Evolutionary conservation across 2,329 filamentous ascomycete genomes (phyloP).

Genomic region (Fonsecaea nubica): DNA sequence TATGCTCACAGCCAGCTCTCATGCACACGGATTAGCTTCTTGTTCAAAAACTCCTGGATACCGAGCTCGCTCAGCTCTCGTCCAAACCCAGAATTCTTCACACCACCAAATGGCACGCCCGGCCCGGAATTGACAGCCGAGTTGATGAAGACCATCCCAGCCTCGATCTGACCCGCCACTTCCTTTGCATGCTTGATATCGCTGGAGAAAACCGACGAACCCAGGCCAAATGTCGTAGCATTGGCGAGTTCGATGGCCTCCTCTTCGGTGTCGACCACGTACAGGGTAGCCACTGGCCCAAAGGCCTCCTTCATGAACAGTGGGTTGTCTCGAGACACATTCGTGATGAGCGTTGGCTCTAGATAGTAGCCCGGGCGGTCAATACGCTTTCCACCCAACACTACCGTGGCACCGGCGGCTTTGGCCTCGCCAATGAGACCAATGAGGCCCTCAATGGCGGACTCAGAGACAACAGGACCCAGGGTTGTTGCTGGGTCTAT

Average conservation of each 20-base stretch:
- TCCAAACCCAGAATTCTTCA: constrained; percentile 31
- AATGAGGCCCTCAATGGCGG: neutral
- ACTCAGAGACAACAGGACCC: constrained; percentile 9
- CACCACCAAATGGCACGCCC: constrained; percentile 31
- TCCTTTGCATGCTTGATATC: constrained; percentile 68
- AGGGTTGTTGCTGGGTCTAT: constrained; percentile 1
- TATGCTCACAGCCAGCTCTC: neutral
- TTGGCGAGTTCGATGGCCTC: constrained; percentile 46
- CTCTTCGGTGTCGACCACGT: constrained; percentile 58
- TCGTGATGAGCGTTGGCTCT: constrained; percentile 77
- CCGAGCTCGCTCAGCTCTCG: constrained; percentile 22
- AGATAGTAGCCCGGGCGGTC: constrained; percentile 73
- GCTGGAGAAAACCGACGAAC: constrained; percentile 56
- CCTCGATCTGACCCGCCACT: constrained; percentile 52
- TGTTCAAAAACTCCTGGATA: constrained; percentile 12
- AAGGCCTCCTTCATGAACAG: constrained; percentile 95
- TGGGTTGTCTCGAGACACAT: constrained; percentile 76
- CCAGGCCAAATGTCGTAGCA: constrained; percentile 23
- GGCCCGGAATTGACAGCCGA: constrained; percentile 8
- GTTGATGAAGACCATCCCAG: constrained; percentile 32
- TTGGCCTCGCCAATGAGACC: constrained; percentile 81
- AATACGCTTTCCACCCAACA: constrained; percentile 44
- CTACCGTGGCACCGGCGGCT: constrained; percentile 77
- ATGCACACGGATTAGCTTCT: constrained; percentile 4
- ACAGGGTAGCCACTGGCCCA: constrained; percentile 74